Evolutionary conservation across 2,329 filamentous ascomycete genomes (phyloP), one percentile per base, ranked within the genome.

Genomic region (Corniculantispora saksenae): DNA sequence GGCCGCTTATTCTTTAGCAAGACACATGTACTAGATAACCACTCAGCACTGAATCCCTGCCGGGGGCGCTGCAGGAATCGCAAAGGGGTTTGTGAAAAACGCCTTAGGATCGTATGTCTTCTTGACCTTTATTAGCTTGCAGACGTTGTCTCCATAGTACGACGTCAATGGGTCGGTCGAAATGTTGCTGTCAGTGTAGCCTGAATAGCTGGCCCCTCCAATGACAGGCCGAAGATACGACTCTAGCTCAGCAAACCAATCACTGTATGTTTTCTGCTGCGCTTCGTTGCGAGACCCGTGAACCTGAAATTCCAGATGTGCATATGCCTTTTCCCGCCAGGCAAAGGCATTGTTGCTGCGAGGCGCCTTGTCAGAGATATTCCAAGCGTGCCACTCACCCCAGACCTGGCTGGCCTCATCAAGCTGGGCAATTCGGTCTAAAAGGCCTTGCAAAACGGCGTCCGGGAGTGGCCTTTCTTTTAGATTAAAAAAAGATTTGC

Each of bases 371-470:
- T 40, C 50, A 5, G 63, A 53, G 35, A 65, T 43, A 48, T 65
- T 65, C 63, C 63, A 65, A 1, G 63, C 64, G 23, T 69, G 67
- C 67, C 67, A 69, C 50, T 69, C 67, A 17, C 50, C 61, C 66
- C 59, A 67, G 35, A 21, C 56, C 40, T 25, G 21, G 21, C 29
- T 51, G 19, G 60, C 65, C 48, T 59, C 55, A 0, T 59, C 45
- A 19, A 68, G 56, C 47, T 63, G 23, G 21, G 45, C 29, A n/a
- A 68, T 13, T 6, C 62, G 40, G 17, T 58, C 35, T 17, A 68
- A 32, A 21, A 68, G n/a, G 45, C 53, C 32, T 4, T 50, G 50
- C 19, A 68, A 40, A 8, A 32, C 35, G 1, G 54, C 54, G 19
- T 21, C n/a, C 3, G 13, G 19, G 17, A 65, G 62, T 27, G 21